Evolutionary conservation across 2,329 filamentous ascomycete genomes (phyloP), one percentile per base, ranked within the genome.

Genomic region (Colletotrichum navitas): DNA sequence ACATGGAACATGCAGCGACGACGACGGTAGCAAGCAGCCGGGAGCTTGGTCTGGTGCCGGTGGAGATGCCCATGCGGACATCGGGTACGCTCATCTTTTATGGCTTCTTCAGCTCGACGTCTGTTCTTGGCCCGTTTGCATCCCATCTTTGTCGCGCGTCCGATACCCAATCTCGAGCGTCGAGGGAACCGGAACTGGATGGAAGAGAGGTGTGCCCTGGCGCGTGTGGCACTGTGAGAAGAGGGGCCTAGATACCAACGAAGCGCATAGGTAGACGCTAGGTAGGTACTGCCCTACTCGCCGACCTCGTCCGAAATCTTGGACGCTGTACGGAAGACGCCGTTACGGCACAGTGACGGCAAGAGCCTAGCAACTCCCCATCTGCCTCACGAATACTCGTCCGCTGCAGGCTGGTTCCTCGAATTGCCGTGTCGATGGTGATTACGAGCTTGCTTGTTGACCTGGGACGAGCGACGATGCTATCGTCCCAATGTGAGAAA

Each of bases 1-100:
- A n/a, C 62, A 60, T 59, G 67, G 62, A 69, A 60, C 62, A 66
- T 29, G 66, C 52, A 65, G 62, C 26, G 56, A 26, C 24, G 12
- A 24, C 49, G 16, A 3, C 26, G 12, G 24, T 26, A 51, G 49
- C 24, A 52, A 45, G 41, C 61, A 60, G 52, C 11, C 11, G 29
- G 10, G 29, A 29, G 32, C 21, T 54, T 24, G 26, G 47, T 72
- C 59, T 54, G 58, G 39, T 69, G 45, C 26, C 56, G 21, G 34
- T 56, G 34, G 54, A 18, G 12, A 24, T 21, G 32, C 32, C 43
- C 43, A 24, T n/a, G 32, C n/a, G 21, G 21, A n/a, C 26, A 52
- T 5, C 29, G 21, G 62, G 45, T 56, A 16, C 14, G 24, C 63
- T 52, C 34, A 52, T 47, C 52, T n/a, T 26, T 11, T 24, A n/a